Conservation (phyloP, 139 green algal genomes). For the Micromonas commoda region DNA sequence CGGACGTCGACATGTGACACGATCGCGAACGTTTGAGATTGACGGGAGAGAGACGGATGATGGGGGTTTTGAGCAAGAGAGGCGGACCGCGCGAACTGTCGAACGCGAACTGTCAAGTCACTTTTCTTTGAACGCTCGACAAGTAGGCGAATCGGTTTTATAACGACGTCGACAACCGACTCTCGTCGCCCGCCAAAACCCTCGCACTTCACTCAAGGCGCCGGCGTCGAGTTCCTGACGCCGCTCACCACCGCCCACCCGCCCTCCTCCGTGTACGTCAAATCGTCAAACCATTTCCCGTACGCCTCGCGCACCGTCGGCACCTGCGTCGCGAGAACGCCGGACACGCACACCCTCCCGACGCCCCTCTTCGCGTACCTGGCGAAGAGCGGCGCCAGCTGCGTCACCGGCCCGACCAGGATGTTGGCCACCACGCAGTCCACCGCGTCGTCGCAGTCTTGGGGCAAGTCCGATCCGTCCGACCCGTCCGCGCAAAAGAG, state of each 20-base stretch:
- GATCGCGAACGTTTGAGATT: too few relatives aligned
- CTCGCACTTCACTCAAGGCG: too few relatives aligned
- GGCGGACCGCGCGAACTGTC: too few relatives aligned
- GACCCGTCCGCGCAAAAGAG: constrained; percentile 30
- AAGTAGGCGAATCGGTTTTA: too few relatives aligned
- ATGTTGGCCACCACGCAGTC: constrained; percentile 79
- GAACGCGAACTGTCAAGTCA: too few relatives aligned
- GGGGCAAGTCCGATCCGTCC: constrained; percentile 22
- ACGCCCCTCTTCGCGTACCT: constrained; percentile 43
- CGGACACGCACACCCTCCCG: constrained; percentile 53
- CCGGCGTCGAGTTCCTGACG: not conserved
- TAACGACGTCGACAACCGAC: too few relatives aligned
- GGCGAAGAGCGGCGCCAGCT: constrained; percentile 46
- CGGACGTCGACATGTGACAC: not conserved
- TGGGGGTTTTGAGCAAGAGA: too few relatives aligned
- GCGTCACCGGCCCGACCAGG: constrained; percentile 61
- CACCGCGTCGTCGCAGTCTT: constrained; percentile 36
- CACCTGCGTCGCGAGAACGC: constrained; percentile 44
- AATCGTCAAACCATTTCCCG: not conserved
- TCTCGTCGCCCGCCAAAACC: too few relatives aligned
- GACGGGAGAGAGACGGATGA: too few relatives aligned
- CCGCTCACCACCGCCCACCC: constrained; percentile 9
- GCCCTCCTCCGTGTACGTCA: not conserved
- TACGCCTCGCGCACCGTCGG: constrained; percentile 1
- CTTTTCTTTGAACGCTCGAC: too few relatives aligned